phyloP scores from a whole-genome alignment of 1,284 basidiomycete species.

The Lentinula novae-zelandiae region DNA sequence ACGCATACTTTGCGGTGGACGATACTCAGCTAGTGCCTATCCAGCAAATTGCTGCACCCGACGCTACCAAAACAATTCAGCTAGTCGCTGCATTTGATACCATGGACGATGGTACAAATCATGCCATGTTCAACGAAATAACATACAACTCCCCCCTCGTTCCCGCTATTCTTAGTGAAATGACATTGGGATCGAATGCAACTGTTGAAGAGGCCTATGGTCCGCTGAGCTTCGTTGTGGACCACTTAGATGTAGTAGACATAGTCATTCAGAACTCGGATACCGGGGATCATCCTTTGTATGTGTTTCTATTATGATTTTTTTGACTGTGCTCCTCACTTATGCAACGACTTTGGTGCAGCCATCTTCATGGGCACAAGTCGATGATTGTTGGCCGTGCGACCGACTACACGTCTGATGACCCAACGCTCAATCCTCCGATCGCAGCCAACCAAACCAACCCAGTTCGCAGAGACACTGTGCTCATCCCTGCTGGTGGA shows the following conservation, averaged over 20 bases:
- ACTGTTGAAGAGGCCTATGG: slow-evolving; percentile 75
- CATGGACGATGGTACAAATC: slow-evolving; percentile 78
- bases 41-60: slow-evolving; percentile 37
- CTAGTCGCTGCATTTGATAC: slow-evolving; percentile 66
- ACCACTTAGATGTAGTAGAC: slow-evolving; percentile 77
- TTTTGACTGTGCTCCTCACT: not conserved
- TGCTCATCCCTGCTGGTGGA: slow-evolving; percentile 57
- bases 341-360: slow-evolving; percentile 22
- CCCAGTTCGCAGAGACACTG: slow-evolving; percentile 82
- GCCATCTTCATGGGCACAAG: slow-evolving; percentile 82
- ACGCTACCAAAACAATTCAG: slow-evolving; percentile 49
- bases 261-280: slow-evolving; percentile 82
- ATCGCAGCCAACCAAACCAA: slow-evolving; percentile 73
- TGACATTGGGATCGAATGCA: slow-evolving; percentile 76
- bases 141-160: slow-evolving; percentile 69
- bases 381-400: slow-evolving; percentile 76
- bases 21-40: slow-evolving; percentile 65
- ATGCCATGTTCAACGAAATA: slow-evolving; percentile 68
- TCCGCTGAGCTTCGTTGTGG: slow-evolving; percentile 68
- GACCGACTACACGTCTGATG: slow-evolving; percentile 71
- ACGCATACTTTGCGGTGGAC: slow-evolving; percentile 52
- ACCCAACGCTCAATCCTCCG: slow-evolving; percentile 80
- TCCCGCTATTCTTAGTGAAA: slow-evolving; percentile 71
- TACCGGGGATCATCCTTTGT: slow-evolving; percentile 79
- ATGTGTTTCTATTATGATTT: slow-evolving; percentile 22